phyloP scores from a whole-genome alignment of 1,284 basidiomycete genomes.

The Ustilago shanxiensis region DNA sequence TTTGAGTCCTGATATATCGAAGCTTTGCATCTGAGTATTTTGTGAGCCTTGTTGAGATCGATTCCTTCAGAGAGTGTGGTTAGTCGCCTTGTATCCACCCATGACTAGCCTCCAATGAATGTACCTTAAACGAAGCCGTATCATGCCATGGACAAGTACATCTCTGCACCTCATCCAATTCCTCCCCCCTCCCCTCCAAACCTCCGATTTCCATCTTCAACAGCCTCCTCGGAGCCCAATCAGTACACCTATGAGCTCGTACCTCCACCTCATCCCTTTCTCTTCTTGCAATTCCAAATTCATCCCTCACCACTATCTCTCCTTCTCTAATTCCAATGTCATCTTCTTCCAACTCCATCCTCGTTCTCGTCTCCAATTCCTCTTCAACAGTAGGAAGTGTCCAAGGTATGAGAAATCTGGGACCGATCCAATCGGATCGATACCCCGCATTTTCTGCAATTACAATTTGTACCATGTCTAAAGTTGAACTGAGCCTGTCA shows the following conservation, averaged over 20 bases:
- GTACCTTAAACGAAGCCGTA: not conserved
- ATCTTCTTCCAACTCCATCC: not conserved
- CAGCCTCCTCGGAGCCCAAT: not conserved
- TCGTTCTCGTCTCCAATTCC: not conserved
- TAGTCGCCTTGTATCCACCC: not conserved
- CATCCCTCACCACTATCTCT: not conserved
- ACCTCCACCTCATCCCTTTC: not conserved
- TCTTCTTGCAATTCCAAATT: not conserved
- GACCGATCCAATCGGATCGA: not conserved
- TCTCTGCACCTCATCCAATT: not conserved
- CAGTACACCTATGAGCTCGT: not conserved
- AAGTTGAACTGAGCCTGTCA: not conserved
- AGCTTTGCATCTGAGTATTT: too few species aligned
- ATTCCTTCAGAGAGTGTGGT: not conserved
- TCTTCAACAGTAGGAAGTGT: not conserved
- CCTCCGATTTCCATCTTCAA: too few species aligned
- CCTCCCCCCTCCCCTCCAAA: not conserved
- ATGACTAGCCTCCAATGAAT: not conserved
- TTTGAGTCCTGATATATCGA: too few species aligned
- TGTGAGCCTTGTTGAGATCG: too few species aligned
- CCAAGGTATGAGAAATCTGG: not conserved
- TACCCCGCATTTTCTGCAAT: too few species aligned
- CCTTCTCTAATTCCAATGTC: not conserved
- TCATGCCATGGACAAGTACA: not conserved
- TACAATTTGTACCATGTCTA: not conserved